Evolutionary conservation across 169 alveolate species (phyloP).

Genomic region (Plasmodium inui): DNA sequence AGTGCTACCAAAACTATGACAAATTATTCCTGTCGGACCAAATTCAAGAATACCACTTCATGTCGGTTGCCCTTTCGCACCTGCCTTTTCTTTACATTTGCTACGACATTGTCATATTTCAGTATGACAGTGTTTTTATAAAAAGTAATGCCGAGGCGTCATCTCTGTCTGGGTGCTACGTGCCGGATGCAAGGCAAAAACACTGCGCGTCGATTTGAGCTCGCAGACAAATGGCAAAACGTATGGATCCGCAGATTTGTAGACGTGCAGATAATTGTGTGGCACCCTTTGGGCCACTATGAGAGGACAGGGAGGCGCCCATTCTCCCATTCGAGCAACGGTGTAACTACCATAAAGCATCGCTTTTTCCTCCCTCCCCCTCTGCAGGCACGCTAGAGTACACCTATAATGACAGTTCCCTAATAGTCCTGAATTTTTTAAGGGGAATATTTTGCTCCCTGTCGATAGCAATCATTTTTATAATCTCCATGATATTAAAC

Average conservation of each 20-base stretch:
- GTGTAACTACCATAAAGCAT: neutral
- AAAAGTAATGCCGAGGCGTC: slow-evolving; percentile 32
- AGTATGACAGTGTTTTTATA: slow-evolving; percentile 69
- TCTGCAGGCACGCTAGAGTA: slow-evolving; percentile 53
- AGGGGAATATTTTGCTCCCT: slow-evolving; percentile 69
- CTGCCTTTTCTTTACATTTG: slow-evolving; percentile 70
- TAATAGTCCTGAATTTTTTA: slow-evolving; percentile 48
- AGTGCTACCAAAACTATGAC: slow-evolving; percentile 62
- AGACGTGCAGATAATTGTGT: neutral
- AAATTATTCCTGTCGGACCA: slow-evolving; percentile 58
- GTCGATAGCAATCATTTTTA: slow-evolving; percentile 54
- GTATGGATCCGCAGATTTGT: neutral
- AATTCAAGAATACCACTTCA: slow-evolving; percentile 66
- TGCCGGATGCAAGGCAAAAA: neutral
- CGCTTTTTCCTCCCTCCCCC: neutral
- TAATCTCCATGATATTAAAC: slow-evolving; percentile 44
- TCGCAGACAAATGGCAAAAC: neutral
- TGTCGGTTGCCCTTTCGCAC: slow-evolving; percentile 74
- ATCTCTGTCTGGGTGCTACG: neutral
- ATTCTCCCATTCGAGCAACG: neutral
- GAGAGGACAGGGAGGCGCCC: neutral
- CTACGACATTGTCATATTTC: slow-evolving; percentile 66
- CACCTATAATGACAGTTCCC: slow-evolving; percentile 49
- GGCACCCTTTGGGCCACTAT: neutral
- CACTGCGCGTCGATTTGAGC: neutral